phyloP scores from a whole-genome alignment of 345 rosid species.

The Noccaea caerulescens region DNA sequence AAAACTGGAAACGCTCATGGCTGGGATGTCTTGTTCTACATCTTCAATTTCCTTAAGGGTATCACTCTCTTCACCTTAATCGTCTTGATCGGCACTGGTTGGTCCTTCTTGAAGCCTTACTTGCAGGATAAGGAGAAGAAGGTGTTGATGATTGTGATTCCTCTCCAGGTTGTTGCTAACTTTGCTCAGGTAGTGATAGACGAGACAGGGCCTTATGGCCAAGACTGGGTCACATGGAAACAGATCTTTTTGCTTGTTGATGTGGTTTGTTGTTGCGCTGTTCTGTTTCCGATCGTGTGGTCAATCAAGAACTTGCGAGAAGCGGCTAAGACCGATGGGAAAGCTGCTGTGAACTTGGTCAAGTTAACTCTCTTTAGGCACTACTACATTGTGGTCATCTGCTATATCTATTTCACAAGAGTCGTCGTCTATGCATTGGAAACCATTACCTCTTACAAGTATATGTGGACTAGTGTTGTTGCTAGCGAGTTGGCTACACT shows the following conservation, averaged over 20 bases:
- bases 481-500: conserved; percentile 75
- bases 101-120: conserved; percentile 96
- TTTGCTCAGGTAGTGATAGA: conserved; percentile 91
- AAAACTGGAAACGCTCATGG: conserved; percentile 93
- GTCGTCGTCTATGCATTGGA: conserved; percentile 87
- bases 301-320: conserved; percentile 93
- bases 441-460: conserved; percentile 90
- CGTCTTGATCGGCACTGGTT: conserved; percentile 93
- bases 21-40: conserved; percentile 94
- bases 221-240: conserved; percentile 88
- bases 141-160: conserved; percentile 93
- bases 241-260: conserved; percentile 89
- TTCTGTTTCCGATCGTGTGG: conserved; percentile 94
- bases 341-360: conserved; percentile 92
- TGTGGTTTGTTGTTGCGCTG: conserved; percentile 94
- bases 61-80: conserved; percentile 83
- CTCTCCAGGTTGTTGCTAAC: conserved; percentile 91
- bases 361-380: conserved; percentile 93
- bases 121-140: conserved; percentile 97
- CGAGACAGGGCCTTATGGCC: conserved; percentile 79
- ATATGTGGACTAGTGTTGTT: conserved; percentile 82
- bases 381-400: conserved; percentile 91
- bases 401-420: conserved; percentile 93
- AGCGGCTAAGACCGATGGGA: conserved; percentile 92
- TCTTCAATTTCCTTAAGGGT: conserved; percentile 92